phyloP scores from a whole-genome alignment of 75 land plant species.

The Chamaecyparis obtusa region DNA sequence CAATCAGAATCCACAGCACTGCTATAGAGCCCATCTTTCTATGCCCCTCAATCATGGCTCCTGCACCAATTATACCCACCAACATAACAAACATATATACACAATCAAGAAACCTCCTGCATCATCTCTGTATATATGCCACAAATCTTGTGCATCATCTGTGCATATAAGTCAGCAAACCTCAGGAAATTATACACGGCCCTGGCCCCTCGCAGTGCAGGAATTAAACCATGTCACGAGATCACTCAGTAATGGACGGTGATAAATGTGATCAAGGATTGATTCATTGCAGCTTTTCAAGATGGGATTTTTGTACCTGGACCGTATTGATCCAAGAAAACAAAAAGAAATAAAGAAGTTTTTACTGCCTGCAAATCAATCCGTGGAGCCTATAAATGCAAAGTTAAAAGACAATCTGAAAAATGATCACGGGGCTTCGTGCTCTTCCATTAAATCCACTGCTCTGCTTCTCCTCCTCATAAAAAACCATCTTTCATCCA shows the following conservation, averaged over 20 bases:
- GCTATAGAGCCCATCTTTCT: neutral
- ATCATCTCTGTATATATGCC: neutral
- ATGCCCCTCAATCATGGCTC: neutral
- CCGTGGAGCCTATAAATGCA: conserved; percentile 12
- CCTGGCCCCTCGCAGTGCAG: neutral
- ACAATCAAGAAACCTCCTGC: neutral
- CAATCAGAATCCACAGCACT: neutral
- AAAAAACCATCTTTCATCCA: neutral
- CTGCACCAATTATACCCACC: neutral
- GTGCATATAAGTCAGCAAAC: neutral
- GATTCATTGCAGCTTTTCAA: neutral
- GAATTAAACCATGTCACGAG: conserved; percentile 13
- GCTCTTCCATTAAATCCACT: conserved; percentile 1
- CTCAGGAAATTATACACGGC: neutral
- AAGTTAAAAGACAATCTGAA: neutral
- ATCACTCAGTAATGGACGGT: neutral
- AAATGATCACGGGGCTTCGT: conserved; percentile 8
- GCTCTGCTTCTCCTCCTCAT: neutral
- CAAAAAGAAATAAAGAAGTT: neutral
- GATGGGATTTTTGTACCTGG: neutral
- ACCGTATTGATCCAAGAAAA: neutral
- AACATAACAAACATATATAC: neutral
- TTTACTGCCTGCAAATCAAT: neutral
- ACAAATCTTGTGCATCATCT: neutral
- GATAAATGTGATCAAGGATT: conserved; percentile 1